Evolutionary conservation across 2,329 filamentous ascomycete genomes (phyloP), one percentile per base, ranked within the genome.

Genomic region (Emmonsiellopsis sp.): DNA sequence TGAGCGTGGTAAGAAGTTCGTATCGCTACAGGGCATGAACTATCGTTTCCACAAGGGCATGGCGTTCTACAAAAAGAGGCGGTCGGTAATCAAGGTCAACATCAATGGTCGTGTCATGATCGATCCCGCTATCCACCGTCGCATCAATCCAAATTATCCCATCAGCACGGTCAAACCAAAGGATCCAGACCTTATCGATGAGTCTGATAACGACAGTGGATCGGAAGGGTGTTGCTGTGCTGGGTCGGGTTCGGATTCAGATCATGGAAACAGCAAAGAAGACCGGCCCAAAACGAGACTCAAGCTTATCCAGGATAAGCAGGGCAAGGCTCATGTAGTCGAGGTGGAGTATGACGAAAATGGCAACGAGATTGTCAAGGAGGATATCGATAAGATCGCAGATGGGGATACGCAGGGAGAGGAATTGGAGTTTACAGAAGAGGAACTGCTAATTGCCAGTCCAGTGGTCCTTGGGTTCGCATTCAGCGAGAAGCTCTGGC

Each of bases 61-160:
- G 72, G 89, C 87, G 0, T 95, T 89, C 69, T 82, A 83, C 73
- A 94, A 92, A 74, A 85, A 86, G 68, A 89, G 89, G 74, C 85
- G 85, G 62, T 74, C 78, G 55, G 74, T 88, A 11, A 73, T 87
- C 65, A 92, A 89, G 67, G 85, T 94, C 69, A 89, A 89, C 64
- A 85, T 95, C 67, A 89, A 90, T 58, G 87, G 89, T 15, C 84
- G 91, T 32, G 79, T 95, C 58, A 95, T 95, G 89, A 77, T 95
- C 26, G 91, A 95, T 64, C 83, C 89, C 0, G 83, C 83, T 3
- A 87, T 87, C 42, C 90, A 94, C 70, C 82, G 89, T 7, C 82
- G 88, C 35, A 87, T 92, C 67, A 88, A 93, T 60, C 87, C 90
- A 1, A 95, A 95, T 65, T 95, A 95, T 60, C 81, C 80, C 0